Evolutionary conservation across 345 rosid species (phyloP).

Genomic region (Pistacia integerrima): DNA sequence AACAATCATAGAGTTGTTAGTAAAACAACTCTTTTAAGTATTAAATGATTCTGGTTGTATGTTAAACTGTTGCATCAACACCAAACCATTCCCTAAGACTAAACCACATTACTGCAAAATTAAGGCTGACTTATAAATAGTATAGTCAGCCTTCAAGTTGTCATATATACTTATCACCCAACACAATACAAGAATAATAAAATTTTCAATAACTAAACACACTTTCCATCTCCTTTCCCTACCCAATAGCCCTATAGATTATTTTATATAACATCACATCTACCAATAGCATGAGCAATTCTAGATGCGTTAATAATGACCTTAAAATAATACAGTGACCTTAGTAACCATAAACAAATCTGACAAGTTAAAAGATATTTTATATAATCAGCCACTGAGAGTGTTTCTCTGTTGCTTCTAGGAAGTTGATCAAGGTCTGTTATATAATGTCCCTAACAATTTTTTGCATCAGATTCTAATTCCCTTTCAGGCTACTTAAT

Average conservation of each 20-base stretch:
- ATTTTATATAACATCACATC: slow-evolving; percentile 19
- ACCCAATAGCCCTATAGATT: background rate
- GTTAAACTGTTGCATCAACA: slow-evolving; percentile 8
- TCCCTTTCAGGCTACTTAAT: background rate
- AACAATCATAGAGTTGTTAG: background rate
- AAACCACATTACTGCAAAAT: background rate
- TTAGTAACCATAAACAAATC: background rate
- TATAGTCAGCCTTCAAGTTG: slow-evolving; percentile 2
- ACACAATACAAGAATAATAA: background rate
- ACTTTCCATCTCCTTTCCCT: background rate
- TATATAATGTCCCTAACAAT: slow-evolving; percentile 19
- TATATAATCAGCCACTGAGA: background rate
- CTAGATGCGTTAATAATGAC: background rate
- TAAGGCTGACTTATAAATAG: slow-evolving; percentile 15
- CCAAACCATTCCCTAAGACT: slow-evolving; percentile 23
- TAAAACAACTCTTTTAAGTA: background rate
- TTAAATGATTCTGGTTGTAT: background rate
- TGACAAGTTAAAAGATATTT: slow-evolving; percentile 23
- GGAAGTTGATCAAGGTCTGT: slow-evolving; percentile 16
- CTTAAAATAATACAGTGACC: slow-evolving; percentile 3
- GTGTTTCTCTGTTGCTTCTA: slow-evolving; percentile 24
- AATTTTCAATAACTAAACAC: background rate
- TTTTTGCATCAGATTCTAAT: slow-evolving; percentile 1
- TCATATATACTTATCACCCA: background rate
- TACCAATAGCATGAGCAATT: slow-evolving; percentile 29